A percentile compares a stretch with the other conserved stretches of the same genome.
Evolutionary conservation across 2,329 filamentous ascomycete species (phyloP).

Genomic region (Cordyceps fumosorosea): DNA sequence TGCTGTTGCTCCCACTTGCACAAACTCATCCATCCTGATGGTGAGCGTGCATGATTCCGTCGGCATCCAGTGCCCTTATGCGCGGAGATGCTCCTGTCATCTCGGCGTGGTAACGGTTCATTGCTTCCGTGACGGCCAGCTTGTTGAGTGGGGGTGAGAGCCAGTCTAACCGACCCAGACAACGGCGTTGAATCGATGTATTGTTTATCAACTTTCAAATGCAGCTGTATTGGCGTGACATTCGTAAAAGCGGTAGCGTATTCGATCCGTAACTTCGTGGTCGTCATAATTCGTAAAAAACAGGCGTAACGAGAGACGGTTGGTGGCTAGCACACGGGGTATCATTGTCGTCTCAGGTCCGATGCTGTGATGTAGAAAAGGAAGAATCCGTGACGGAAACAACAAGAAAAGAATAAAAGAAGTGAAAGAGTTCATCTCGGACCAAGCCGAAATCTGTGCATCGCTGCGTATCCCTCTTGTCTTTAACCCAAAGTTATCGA

Average conservation of each 20-base stretch:
- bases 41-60: constrained; percentile 27
- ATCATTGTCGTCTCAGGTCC: constrained; percentile 9
- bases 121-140: constrained; percentile 25
- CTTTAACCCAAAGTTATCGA: constrained; percentile 30
- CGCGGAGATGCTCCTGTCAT: constrained; percentile 34
- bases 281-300: constrained; percentile 13
- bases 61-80: constrained; percentile 40
- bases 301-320: constrained; percentile 2
- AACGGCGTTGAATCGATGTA: constrained; percentile 9
- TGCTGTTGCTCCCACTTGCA: neutral
- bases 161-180: neutral
- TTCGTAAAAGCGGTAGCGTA: constrained; percentile 8
- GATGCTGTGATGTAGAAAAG: neutral
- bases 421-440: constrained; percentile 41
- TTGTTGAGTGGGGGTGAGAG: constrained; percentile 26
- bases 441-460: constrained; percentile 47
- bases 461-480: constrained; percentile 59
- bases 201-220: constrained; percentile 10
- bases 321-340: constrained; percentile 11
- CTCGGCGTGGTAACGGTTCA: constrained; percentile 30
- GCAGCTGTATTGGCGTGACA: neutral
- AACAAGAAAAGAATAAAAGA: constrained; percentile 29
- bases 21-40: constrained; percentile 13
- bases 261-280: constrained; percentile 15
- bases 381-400: constrained; percentile 16